Percentiles rank a stretch among this genome's conserved stretches.
These are phyloP conservation scores for Phytopythium chamaehyphon DNA, from an alignment of 352 stramenopile species.

Conservation along the genomic window DNA sequence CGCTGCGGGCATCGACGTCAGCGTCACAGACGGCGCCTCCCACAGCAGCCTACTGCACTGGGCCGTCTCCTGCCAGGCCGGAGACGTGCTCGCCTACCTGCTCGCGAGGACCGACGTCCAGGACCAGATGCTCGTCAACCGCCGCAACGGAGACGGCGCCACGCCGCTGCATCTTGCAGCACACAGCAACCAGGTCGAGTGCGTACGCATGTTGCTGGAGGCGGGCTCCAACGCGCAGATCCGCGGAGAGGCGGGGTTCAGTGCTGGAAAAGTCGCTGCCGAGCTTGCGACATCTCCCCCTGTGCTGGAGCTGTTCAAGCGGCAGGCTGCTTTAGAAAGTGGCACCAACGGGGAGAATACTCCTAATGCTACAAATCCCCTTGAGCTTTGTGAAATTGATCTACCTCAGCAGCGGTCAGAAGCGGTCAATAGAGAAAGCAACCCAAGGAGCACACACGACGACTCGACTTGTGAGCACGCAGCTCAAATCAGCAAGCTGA, in stretches of 20 bases:
- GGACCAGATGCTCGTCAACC: conserved; percentile 35
- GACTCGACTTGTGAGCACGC: conserved; percentile 20
- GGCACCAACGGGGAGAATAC: neutral
- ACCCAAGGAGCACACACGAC: neutral
- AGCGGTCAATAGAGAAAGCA: neutral
- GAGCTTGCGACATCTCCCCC: conserved; percentile 52
- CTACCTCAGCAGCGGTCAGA: neutral
- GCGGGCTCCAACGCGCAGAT: conserved; percentile 39
- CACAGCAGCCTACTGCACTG: conserved; percentile 75
- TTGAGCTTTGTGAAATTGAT: neutral
- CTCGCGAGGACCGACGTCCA: conserved; percentile 34
- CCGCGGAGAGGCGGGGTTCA: conserved; percentile 41
- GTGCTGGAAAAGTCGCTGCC: conserved; percentile 45
- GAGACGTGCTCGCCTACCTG: conserved; percentile 44
- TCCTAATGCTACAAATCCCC: neutral
- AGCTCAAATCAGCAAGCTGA: conserved; percentile 23
- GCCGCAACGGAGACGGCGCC: conserved; percentile 60
- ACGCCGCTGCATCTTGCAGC: conserved; percentile 77
- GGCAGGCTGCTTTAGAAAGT: neutral
- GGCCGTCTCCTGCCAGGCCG: conserved; percentile 70
- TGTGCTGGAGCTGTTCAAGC: conserved; percentile 33
- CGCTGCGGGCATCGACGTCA: conserved; percentile 45
- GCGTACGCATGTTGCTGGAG: conserved; percentile 44
- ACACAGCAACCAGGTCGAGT: conserved; percentile 46
- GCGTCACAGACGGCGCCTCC: conserved; percentile 45